Percentiles rank a stretch among this genome's conserved stretches.
Conservation (phyloP, 768 basidiomycete genomes). For the Chalciporus chontae region DNA sequence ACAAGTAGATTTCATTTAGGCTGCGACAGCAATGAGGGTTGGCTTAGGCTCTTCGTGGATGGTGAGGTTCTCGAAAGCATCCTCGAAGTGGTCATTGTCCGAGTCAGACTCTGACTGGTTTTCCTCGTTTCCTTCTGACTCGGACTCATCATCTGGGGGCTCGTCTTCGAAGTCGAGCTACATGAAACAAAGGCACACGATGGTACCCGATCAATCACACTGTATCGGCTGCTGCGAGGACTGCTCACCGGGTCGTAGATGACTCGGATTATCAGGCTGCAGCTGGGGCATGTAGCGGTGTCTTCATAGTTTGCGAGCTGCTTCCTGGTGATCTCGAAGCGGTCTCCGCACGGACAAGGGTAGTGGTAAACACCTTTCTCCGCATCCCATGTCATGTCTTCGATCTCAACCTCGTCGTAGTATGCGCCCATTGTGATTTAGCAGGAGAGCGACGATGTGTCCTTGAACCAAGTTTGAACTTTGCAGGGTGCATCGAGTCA, state of each 20-base stretch:
- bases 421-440: constrained; percentile 64
- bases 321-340: constrained; percentile 88
- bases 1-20: constrained; percentile 3
- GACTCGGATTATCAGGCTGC: constrained; percentile 88
- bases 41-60: constrained; percentile 14
- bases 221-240: constrained; percentile 28
- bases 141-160: constrained; percentile 46
- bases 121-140: constrained; percentile 32
- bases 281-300: constrained; percentile 94
- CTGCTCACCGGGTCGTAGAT: constrained; percentile 82
- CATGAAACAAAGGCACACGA: background rate
- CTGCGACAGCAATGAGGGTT: constrained; percentile 14
- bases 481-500: constrained; percentile 9
- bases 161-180: constrained; percentile 87
- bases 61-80: constrained; percentile 62
- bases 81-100: constrained; percentile 51
- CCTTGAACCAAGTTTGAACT: background rate
- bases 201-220: constrained; percentile 3
- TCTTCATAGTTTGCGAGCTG: constrained; percentile 91
- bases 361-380: constrained; percentile 86
- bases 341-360: constrained; percentile 96
- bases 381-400: constrained; percentile 91
- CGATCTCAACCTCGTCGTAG: constrained; percentile 97
- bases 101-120: constrained; percentile 36
- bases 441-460: constrained; percentile 5